Percentiles rank a stretch among this genome's conserved stretches.
phyloP scores from a whole-genome alignment of 306 rosid genomes.

The Fagus crenata region DNA sequence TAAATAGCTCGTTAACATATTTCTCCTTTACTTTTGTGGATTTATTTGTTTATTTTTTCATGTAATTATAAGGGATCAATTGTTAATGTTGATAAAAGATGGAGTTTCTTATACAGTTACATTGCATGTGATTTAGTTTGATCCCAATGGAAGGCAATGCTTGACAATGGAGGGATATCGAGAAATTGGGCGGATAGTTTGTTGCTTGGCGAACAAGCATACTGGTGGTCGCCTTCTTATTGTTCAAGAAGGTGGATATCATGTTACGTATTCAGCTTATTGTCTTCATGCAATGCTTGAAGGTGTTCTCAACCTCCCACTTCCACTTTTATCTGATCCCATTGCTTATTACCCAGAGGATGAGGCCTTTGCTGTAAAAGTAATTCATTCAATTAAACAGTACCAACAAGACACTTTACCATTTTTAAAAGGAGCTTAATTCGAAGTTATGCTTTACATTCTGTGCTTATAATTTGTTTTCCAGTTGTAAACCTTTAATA shows the following conservation, averaged over 20 bases:
- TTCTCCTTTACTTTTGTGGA: background rate
- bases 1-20: background rate
- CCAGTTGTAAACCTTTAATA: background rate
- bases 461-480: background rate
- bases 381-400: constrained; percentile 55
- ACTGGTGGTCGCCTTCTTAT: constrained; percentile 59
- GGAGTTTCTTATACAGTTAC: constrained; percentile 8
- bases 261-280: constrained; percentile 82
- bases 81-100: background rate
- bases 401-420: constrained; percentile 49
- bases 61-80: too few relatives aligned
- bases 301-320: constrained; percentile 71
- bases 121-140: constrained; percentile 53
- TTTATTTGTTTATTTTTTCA: background rate
- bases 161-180: constrained; percentile 86
- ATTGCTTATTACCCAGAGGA: constrained; percentile 76
- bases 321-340: constrained; percentile 61
- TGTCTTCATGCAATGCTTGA: constrained; percentile 92
- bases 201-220: constrained; percentile 41
- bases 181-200: constrained; percentile 53
- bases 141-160: constrained; percentile 97
- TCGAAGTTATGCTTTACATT: constrained; percentile 4
- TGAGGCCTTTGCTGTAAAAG: constrained; percentile 50
- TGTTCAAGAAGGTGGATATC: constrained; percentile 97
- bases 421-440: constrained; percentile 40